phyloP scores from a whole-genome alignment of 2,329 filamentous ascomycete species.

The Furcasterigmium furcatum region DNA sequence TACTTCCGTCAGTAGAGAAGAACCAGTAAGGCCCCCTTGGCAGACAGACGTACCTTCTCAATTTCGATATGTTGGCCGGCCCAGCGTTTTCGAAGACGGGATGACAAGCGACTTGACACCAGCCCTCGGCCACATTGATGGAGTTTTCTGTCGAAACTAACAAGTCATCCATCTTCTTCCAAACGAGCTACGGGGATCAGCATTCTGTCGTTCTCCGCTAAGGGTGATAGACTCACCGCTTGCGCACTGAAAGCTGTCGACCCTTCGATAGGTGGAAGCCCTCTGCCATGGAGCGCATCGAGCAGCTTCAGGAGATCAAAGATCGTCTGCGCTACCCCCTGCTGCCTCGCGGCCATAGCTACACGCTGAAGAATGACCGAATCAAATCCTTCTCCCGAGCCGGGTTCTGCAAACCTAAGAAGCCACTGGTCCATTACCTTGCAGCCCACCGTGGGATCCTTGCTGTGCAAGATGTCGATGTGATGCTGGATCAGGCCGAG shows the following conservation, averaged over 20 bases:
- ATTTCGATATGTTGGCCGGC: slow-evolving; percentile 62
- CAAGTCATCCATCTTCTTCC: slow-evolving; percentile 70
- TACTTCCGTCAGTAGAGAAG: slow-evolving; percentile 30
- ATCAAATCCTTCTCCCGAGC: neutral
- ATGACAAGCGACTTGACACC: slow-evolving; percentile 71
- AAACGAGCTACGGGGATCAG: slow-evolving; percentile 63
- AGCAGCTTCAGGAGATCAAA: slow-evolving; percentile 7
- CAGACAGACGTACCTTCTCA: no score
- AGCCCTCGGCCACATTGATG: slow-evolving; percentile 52
- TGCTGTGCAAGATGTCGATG: slow-evolving; percentile 60
- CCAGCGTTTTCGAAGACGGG: slow-evolving; percentile 63
- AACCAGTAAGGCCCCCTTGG: no score
- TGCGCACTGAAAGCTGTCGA: slow-evolving; percentile 65
- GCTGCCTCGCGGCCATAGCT: slow-evolving; percentile 56
- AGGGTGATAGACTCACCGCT: slow-evolving; percentile 44
- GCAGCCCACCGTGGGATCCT: slow-evolving; percentile 44
- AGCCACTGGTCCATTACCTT: slow-evolving; percentile 63
- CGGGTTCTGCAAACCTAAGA: neutral
- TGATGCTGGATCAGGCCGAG: slow-evolving; percentile 67
- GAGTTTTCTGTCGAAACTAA: slow-evolving; percentile 24
- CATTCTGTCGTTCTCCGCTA: neutral
- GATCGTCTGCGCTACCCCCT: slow-evolving; percentile 23
- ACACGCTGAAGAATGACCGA: slow-evolving; percentile 60
- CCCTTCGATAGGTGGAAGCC: slow-evolving; percentile 42
- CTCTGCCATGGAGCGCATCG: neutral